These are phyloP conservation scores for Raddia guianensis DNA, from an alignment of 176 grass and related monocot genomes.

Conservation along the genomic window DNA sequence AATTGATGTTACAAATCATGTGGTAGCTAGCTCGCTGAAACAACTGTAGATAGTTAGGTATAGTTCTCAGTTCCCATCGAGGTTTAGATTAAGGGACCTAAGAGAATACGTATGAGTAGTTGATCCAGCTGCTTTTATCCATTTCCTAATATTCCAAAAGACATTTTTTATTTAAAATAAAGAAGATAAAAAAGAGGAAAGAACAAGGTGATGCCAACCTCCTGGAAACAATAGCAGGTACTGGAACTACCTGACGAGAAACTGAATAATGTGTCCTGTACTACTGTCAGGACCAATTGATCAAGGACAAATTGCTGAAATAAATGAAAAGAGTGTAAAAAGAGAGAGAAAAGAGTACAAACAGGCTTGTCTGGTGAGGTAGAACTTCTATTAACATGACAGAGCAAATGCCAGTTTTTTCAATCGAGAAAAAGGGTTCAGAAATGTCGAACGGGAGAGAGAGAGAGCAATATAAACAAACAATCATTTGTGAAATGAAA, in stretches of 20 bases:
- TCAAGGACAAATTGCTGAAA: not conserved
- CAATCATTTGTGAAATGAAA: not conserved
- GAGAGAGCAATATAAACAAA: not conserved
- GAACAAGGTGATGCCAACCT: not conserved
- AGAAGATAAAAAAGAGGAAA: not conserved
- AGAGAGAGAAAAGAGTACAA: not conserved
- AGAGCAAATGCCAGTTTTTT: not conserved
- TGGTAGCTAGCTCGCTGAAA: not conserved
- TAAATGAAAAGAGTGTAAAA: not conserved
- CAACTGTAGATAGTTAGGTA: not conserved
- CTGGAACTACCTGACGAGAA: not conserved
- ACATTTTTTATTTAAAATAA: not conserved
- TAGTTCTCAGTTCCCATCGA: conserved; percentile 18
- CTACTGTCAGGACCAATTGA: too few species aligned
- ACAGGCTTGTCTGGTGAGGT: not conserved
- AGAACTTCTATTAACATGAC: not conserved
- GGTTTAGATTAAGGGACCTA: not conserved
- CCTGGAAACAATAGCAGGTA: not conserved
- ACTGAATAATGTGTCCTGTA: not conserved
- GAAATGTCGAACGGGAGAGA: not conserved
- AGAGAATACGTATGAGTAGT: not conserved
- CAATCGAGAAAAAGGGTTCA: not conserved
- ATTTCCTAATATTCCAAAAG: not conserved
- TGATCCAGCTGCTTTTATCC: not conserved
- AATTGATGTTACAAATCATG: not conserved